phyloP scores from a whole-genome alignment of 2,329 filamentous ascomycete genomes.

The Oidium heveae region DNA sequence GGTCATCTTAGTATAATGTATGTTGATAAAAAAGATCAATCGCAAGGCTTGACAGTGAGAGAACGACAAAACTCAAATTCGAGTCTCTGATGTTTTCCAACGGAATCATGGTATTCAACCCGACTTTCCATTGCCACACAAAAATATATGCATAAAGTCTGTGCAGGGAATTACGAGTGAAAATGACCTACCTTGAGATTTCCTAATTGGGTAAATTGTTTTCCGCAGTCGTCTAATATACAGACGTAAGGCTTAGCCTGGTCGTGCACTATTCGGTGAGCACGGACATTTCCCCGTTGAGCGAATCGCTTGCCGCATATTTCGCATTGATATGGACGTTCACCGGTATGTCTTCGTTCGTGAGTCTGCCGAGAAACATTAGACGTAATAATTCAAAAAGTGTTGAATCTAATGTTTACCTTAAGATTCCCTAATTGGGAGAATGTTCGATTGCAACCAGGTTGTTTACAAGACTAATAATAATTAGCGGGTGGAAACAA shows the following conservation, averaged over 20 bases:
- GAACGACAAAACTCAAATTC: not conserved
- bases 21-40: too few relatives aligned
- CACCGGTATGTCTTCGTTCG: slow-evolving; percentile 64
- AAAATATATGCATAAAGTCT: too few relatives aligned
- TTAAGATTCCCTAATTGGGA: slow-evolving; percentile 81
- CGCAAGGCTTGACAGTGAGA: not conserved
- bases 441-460: slow-evolving; percentile 53
- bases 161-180: too few relatives aligned
- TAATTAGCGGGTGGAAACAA: not conserved
- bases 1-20: not conserved
- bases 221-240: slow-evolving; percentile 58
- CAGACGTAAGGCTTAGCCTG: slow-evolving; percentile 59
- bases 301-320: slow-evolving; percentile 63
- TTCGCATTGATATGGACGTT: slow-evolving; percentile 60
- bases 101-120: too few relatives aligned
- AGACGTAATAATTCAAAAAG: not conserved
- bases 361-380: slow-evolving; percentile 34
- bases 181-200: slow-evolving; percentile 50
- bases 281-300: slow-evolving; percentile 62
- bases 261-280: slow-evolving; percentile 61
- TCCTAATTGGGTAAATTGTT: slow-evolving; percentile 70
- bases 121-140: too few relatives aligned
- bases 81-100: too few relatives aligned
- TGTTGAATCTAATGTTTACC: slow-evolving; percentile 20
- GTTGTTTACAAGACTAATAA: slow-evolving; percentile 32